Evolutionary conservation across 768 basidiomycete species (phyloP).

Genomic region (Russula foetens): DNA sequence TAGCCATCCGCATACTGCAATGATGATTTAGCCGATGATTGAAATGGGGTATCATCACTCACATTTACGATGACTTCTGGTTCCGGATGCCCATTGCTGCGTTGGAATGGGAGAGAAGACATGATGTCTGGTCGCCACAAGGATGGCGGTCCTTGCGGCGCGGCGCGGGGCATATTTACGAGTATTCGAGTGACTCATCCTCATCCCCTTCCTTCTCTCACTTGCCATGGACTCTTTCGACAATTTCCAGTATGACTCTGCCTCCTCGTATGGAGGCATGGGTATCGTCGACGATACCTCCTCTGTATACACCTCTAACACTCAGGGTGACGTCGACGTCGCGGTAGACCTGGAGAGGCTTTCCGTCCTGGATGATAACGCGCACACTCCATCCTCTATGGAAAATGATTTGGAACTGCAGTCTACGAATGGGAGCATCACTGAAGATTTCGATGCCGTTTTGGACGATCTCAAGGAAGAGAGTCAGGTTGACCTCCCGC

Average conservation of each 20-base stretch:
- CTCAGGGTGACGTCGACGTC: constrained; percentile 35
- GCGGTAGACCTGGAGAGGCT: constrained; percentile 59
- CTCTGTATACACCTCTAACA: constrained; percentile 71
- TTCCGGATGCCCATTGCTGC: constrained; percentile 49
- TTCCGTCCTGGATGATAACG: constrained; percentile 58
- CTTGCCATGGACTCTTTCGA: constrained; percentile 70
- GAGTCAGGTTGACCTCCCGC: constrained; percentile 65
- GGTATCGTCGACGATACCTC: constrained; percentile 73
- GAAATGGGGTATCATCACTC: constrained; percentile 21
- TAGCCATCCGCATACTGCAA: constrained; percentile 55
- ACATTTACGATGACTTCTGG: constrained; percentile 63
- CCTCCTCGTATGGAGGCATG: constrained; percentile 69
- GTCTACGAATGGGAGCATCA: constrained; percentile 37
- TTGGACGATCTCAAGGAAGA: constrained; percentile 87
- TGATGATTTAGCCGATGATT: not conserved
- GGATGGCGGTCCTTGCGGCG: not conserved
- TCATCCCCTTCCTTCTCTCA: not conserved
- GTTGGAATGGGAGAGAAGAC: constrained; percentile 16
- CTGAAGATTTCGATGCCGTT: constrained; percentile 86
- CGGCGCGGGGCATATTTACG: not conserved
- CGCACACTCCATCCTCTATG: constrained; percentile 19
- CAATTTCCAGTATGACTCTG: constrained; percentile 79
- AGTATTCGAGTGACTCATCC: not conserved
- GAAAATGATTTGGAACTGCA: constrained; percentile 28
- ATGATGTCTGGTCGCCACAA: not conserved